Evolutionary conservation across 129 eudicot genomes (phyloP).

Genomic region (Cynara cardunculus): DNA sequence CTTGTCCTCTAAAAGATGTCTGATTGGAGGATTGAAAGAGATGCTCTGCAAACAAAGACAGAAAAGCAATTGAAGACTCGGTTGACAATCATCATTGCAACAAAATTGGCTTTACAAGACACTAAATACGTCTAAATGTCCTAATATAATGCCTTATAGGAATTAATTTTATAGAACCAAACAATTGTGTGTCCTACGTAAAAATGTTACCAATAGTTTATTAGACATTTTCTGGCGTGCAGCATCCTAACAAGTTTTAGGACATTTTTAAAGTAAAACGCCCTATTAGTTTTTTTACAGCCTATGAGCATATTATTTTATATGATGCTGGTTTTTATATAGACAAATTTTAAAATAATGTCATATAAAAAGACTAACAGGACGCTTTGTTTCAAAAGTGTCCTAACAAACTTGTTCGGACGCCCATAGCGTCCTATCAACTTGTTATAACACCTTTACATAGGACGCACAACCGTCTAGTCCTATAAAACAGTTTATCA

Average conservation of each 20-base stretch:
- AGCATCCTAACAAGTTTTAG: neutral
- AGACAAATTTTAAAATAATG: neutral
- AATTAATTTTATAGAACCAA: no score
- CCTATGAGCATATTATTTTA: no score
- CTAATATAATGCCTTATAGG: neutral
- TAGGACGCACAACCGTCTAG: neutral
- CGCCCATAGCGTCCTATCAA: neutral
- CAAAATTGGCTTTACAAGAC: neutral
- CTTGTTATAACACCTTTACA: neutral
- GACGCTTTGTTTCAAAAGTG: no score
- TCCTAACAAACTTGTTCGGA: neutral
- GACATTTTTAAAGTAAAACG: neutral
- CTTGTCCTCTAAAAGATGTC: slow-evolving; percentile 16
- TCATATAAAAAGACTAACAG: neutral
- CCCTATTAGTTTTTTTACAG: no score
- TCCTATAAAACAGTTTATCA: neutral
- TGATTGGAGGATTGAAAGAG: slow-evolving; percentile 44
- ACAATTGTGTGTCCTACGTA: neutral
- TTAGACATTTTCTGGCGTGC: no score
- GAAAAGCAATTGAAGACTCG: neutral
- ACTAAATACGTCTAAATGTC: neutral
- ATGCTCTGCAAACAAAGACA: slow-evolving; percentile 47
- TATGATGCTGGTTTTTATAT: neutral
- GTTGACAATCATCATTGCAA: neutral
- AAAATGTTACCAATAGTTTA: neutral